Evolutionary conservation across 768 basidiomycete genomes (phyloP).

Genomic region (Lactarius sanguifluus): DNA sequence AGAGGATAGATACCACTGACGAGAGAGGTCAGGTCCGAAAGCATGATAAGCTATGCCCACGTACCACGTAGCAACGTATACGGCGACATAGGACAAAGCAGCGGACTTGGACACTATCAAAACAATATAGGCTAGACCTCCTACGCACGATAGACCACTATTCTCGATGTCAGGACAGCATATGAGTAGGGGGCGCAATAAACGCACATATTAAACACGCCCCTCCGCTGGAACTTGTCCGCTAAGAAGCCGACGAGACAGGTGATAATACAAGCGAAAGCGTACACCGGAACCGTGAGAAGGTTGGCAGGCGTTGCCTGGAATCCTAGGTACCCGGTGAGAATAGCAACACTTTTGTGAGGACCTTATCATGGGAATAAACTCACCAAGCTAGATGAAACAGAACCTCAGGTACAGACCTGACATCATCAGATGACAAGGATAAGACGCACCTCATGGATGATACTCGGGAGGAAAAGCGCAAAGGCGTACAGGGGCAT

Average conservation of each 20-base stretch:
- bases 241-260: conserved; percentile 62
- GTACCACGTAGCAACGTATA: conserved; percentile 68
- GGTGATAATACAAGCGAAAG: conserved; percentile 64
- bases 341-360: background rate
- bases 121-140: conserved; percentile 67
- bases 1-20: conserved; percentile 70
- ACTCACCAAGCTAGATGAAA: conserved; percentile 9
- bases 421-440: background rate
- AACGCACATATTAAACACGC: conserved; percentile 61
- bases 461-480: conserved; percentile 77
- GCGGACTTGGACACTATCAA: conserved; percentile 60
- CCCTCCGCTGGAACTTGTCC: conserved; percentile 60
- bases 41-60: conserved; percentile 28
- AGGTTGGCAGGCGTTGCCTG: conserved; percentile 73
- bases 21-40: conserved; percentile 10
- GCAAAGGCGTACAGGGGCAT: conserved; percentile 77
- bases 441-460: conserved; percentile 52
- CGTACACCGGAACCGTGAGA: conserved; percentile 75
- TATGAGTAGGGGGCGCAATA: conserved; percentile 9
- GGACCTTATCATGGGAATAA: background rate
- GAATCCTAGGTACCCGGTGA: conserved; percentile 44
- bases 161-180: conserved; percentile 4
- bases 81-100: conserved; percentile 68
- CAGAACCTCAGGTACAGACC: background rate
- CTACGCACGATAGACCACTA: conserved; percentile 34